Percentiles rank a stretch among this genome's conserved stretches.
These are phyloP conservation scores for Pseudogymnoascus sp. DNA, from an alignment of 2,329 filamentous ascomycete genomes.

Conservation along the genomic window DNA sequence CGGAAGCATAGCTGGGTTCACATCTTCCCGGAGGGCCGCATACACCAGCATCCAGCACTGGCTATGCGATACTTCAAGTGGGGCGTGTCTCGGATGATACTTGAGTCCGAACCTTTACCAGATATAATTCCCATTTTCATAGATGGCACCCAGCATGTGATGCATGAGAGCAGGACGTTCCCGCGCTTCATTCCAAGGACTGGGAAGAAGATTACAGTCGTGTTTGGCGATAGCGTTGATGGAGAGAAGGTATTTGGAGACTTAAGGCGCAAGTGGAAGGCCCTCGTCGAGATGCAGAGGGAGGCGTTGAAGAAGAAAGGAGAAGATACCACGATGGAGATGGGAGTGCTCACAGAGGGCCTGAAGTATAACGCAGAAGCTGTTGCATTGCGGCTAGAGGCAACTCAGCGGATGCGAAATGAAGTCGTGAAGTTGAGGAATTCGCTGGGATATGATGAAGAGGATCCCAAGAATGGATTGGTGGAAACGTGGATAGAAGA, in stretches of 20 bases:
- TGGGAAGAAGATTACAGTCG: constrained; percentile 61
- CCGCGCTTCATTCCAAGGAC: constrained; percentile 74
- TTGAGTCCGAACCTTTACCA: constrained; percentile 80
- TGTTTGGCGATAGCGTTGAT: constrained; percentile 73
- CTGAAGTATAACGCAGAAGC: constrained; percentile 68
- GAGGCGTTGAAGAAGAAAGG: constrained; percentile 31
- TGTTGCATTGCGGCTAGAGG: constrained; percentile 66
- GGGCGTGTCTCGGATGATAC: constrained; percentile 84
- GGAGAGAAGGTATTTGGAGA: constrained; percentile 69
- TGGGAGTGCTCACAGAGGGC: constrained; percentile 56
- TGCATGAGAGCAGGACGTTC: constrained; percentile 74
- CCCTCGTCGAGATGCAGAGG: constrained; percentile 49
- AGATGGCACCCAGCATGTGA: constrained; percentile 78
- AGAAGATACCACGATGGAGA: constrained; percentile 27
- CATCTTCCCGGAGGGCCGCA: constrained; percentile 90
- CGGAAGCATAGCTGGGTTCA: constrained; percentile 81
- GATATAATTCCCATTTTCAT: constrained; percentile 92
- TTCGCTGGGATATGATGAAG: constrained; percentile 61
- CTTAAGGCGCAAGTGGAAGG: constrained; percentile 65
- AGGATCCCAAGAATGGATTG: constrained; percentile 67
- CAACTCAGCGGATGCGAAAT: constrained; percentile 66
- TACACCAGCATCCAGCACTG: constrained; percentile 74
- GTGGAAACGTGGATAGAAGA: constrained; percentile 71
- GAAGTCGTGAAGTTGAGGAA: constrained; percentile 73
- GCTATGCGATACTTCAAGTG: constrained; percentile 97